Percentiles rank a stretch among this genome's conserved stretches.
Evolutionary conservation across 176 grass and related monocot species (phyloP).

Genomic region (Oryza rufipogon): DNA sequence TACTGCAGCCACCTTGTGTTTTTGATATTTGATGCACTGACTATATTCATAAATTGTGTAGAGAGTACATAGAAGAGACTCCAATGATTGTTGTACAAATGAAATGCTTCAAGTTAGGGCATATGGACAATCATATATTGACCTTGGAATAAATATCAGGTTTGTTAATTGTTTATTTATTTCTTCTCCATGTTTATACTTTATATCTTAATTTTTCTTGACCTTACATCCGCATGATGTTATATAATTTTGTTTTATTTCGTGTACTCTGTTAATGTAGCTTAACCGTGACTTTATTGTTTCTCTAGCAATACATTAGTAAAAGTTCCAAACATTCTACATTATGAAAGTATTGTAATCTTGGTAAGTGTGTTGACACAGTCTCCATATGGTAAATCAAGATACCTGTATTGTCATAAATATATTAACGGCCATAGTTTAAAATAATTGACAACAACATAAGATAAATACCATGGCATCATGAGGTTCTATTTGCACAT

Average conservation of each 20-base stretch:
- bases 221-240: slow-evolving; percentile 18
- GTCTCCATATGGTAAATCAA: background rate
- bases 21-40: slow-evolving; percentile 28
- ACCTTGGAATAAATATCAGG: slow-evolving; percentile 96
- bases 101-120: slow-evolving; percentile 87
- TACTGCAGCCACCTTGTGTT: slow-evolving; percentile 19
- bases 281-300: background rate
- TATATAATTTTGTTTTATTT: slow-evolving; percentile 19
- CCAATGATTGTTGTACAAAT: slow-evolving; percentile 73
- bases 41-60: slow-evolving; percentile 47
- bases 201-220: slow-evolving; percentile 20
- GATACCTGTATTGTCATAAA: background rate
- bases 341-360: background rate
- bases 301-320: background rate
- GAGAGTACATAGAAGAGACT: slow-evolving; percentile 56
- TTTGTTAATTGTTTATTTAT: slow-evolving; percentile 35
- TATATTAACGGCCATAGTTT: background rate
- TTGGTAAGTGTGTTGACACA: background rate
- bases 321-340: background rate
- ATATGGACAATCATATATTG: slow-evolving; percentile 85
- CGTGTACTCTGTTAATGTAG: background rate
- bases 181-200: slow-evolving; percentile 29
- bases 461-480: background rate
- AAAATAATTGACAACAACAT: background rate
- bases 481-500: background rate